Conservation (phyloP, 1,284 basidiomycete species). For the Cerrena zonata region DNA sequence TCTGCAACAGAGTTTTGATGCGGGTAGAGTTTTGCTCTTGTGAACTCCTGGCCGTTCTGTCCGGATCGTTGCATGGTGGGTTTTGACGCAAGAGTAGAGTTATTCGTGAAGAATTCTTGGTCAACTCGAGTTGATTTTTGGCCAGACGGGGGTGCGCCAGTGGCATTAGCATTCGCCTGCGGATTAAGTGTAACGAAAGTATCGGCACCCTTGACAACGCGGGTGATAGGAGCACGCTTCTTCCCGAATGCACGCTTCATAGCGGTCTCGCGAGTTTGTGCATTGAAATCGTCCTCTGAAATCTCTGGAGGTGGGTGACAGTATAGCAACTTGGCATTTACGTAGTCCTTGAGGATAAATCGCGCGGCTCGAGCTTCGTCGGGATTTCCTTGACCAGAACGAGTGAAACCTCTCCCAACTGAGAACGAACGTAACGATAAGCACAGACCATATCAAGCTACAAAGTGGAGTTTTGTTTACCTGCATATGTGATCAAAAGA, state of each 20-base stretch:
- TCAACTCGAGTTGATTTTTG: conserved; percentile 70
- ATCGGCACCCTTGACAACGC: conserved; percentile 77
- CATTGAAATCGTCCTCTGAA: conserved; percentile 74
- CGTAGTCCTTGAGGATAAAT: conserved; percentile 94
- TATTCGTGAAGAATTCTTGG: conserved; percentile 74
- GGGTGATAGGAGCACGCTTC: conserved; percentile 80
- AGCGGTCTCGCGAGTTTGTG: conserved; percentile 59
- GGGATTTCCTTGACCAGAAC: conserved; percentile 93
- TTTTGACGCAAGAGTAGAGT: conserved; percentile 45
- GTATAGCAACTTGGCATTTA: conserved; percentile 88
- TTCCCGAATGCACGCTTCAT: conserved; percentile 58
- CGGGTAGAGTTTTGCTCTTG: conserved; percentile 63
- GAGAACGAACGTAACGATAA: conserved; percentile 11
- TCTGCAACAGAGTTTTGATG: conserved; percentile 77
- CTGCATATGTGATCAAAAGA: conserved; percentile 83
- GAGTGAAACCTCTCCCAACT: conserved; percentile 92
- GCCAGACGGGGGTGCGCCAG: conserved; percentile 32
- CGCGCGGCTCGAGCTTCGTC: conserved; percentile 93
- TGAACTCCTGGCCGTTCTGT: conserved; percentile 55
- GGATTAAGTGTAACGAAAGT: conserved; percentile 59
- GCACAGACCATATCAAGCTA: no score
- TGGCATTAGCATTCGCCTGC: conserved; percentile 21
- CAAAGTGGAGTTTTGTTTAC: conserved; percentile 59
- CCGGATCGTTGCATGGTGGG: conserved; percentile 64
- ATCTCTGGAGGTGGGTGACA: conserved; percentile 81